These are phyloP conservation scores for Colletotrichum karsti DNA, from an alignment of 2,329 filamentous ascomycete genomes.

Conservation along the genomic window DNA sequence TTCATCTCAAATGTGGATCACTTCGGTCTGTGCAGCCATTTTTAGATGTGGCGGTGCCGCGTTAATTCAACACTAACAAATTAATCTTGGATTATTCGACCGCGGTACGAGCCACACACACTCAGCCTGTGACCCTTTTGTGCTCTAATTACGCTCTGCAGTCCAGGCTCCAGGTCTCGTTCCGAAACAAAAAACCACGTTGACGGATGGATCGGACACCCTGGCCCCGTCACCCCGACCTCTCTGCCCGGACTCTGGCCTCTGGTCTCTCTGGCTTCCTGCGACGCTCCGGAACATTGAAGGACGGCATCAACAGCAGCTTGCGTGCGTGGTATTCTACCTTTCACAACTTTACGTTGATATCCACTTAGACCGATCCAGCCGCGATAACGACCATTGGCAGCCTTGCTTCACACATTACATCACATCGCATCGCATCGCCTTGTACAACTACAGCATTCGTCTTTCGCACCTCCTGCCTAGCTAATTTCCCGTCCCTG, in stretches of 20 bases:
- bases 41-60: conserved; percentile 14
- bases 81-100: background rate
- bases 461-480: background rate
- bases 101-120: conserved; percentile 15
- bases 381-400: background rate
- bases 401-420: no score
- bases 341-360: background rate
- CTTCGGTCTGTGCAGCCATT: background rate
- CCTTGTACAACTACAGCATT: conserved; percentile 5
- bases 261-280: no score
- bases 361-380: background rate
- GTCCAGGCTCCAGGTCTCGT: background rate
- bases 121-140: no score
- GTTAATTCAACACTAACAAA: background rate
- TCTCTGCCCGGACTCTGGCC: background rate
- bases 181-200: conserved; percentile 15
- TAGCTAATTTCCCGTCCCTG: background rate
- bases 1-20: background rate
- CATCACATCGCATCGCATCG: background rate
- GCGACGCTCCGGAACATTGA: background rate
- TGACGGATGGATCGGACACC: conserved; percentile 26
- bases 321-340: no score
- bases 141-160: background rate
- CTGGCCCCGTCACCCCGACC: conserved; percentile 21
- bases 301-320: background rate